phyloP scores from a whole-genome alignment of 441 rosid genomes.

The Breynia disticha region DNA sequence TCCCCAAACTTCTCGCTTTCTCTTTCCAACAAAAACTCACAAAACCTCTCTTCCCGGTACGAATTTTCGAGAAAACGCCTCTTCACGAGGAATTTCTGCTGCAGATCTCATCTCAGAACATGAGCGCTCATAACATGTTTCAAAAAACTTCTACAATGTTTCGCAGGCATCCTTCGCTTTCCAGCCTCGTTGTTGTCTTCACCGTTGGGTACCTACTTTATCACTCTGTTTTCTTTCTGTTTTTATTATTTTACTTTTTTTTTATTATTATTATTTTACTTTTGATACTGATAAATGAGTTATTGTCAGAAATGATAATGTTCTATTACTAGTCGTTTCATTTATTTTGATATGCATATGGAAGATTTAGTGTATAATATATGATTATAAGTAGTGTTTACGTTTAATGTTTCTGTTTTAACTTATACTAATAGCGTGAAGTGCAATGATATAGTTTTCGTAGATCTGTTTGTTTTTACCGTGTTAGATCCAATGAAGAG shows the following conservation, averaged over 20 bases:
- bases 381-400: too few species aligned
- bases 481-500: too few species aligned
- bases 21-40: not conserved
- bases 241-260: not conserved
- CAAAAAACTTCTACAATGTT: slow-evolving; percentile 55
- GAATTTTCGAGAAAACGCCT: too few species aligned
- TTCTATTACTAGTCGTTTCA: too few species aligned
- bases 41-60: not conserved
- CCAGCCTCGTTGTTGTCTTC: slow-evolving; percentile 62
- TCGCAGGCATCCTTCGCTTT: slow-evolving; percentile 52
- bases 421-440: too few species aligned
- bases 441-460: too few species aligned
- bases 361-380: too few species aligned
- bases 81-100: not conserved
- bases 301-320: too few species aligned
- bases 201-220: slow-evolving; percentile 87
- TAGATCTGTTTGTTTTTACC: too few species aligned
- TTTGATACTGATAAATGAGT: not conserved
- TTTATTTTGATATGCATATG: too few species aligned
- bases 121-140: slow-evolving; percentile 51
- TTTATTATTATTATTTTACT: not conserved
- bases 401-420: too few species aligned
- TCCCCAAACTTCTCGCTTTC: not conserved
- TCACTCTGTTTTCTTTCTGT: not conserved
- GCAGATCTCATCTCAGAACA: slow-evolving; percentile 8